These are phyloP conservation scores for Trypanosoma vivax DNA, from an alignment of 208 protist genomes.

Conservation along the genomic window DNA sequence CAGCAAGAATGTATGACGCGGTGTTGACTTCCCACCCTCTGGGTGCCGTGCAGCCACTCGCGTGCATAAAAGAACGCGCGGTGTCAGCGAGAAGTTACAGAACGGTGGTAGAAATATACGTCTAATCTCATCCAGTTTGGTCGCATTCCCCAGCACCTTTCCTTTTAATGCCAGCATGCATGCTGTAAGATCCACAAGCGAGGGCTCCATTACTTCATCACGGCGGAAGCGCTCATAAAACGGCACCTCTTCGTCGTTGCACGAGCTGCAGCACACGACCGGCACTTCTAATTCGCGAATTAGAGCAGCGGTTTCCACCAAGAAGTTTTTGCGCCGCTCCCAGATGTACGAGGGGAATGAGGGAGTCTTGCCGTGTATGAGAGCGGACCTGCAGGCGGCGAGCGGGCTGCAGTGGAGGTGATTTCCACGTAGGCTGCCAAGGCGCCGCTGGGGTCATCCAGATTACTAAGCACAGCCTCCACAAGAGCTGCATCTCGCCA, in stretches of 20 bases:
- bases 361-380: background rate
- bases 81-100: background rate
- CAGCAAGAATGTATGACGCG: too few species aligned
- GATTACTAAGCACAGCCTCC: constrained; percentile 7
- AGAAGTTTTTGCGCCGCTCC: constrained; percentile 11
- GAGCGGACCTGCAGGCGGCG: too few species aligned
- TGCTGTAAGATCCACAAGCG: constrained; percentile 9
- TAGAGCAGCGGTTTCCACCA: background rate
- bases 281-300: background rate
- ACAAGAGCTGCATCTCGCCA: background rate
- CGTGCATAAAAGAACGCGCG: constrained; percentile 1
- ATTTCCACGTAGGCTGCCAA: constrained; percentile 11
- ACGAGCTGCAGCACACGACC: background rate
- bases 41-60: background rate
- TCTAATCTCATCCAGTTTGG: background rate
- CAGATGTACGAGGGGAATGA: constrained; percentile 20
- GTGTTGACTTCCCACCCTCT: too few species aligned
- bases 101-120: constrained; percentile 3
- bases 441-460: constrained; percentile 5
- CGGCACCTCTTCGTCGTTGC: background rate
- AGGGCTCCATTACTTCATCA: background rate
- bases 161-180: constrained; percentile 18
- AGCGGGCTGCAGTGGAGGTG: constrained; percentile 3
- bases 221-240: background rate
- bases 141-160: constrained; percentile 4